Percentiles rank a stretch among this genome's conserved stretches.
These are phyloP conservation scores for Sclerotinia trifoliorum DNA, from an alignment of 2,329 filamentous ascomycete genomes.

Conservation along the genomic window DNA sequence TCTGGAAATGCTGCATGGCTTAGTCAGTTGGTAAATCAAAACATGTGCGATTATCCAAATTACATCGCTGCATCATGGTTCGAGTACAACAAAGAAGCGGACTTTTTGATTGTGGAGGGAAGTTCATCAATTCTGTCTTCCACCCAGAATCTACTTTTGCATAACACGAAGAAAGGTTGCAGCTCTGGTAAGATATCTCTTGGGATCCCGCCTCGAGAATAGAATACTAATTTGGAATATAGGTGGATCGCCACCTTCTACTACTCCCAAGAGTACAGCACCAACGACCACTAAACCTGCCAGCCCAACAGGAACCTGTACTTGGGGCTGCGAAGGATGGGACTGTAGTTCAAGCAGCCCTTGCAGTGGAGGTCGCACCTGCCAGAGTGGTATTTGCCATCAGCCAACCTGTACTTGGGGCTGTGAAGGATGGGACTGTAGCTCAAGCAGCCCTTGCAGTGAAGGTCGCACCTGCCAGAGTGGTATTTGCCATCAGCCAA, in stretches of 20 bases:
- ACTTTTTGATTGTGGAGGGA: constrained; percentile 23
- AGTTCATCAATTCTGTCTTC: constrained; percentile 12
- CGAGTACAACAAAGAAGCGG: constrained; percentile 21
- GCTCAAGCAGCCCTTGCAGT: constrained; percentile 7
- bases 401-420: constrained; percentile 16
- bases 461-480: not conserved
- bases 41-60: constrained; percentile 24
- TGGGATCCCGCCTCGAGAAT: not conserved
- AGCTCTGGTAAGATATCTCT: not conserved
- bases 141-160: constrained; percentile 11
- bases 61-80: constrained; percentile 24
- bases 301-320: constrained; percentile 7
- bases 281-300: not conserved
- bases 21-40: constrained; percentile 20
- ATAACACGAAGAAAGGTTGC: constrained; percentile 19
- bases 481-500: too few relatives aligned
- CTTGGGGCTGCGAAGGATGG: constrained; percentile 22
- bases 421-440: constrained; percentile 22
- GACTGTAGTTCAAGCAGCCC: constrained; percentile 16
- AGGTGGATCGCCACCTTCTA: not conserved
- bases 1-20: constrained; percentile 20
- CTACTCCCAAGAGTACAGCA: not conserved
- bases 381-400: not conserved
- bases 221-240: not conserved
- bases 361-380: constrained; percentile 5